A percentile compares a stretch with the other conserved stretches of the same genome.
phyloP scores from a whole-genome alignment of 192 early-diverging fungal species.

The Coemansia sp. region DNA sequence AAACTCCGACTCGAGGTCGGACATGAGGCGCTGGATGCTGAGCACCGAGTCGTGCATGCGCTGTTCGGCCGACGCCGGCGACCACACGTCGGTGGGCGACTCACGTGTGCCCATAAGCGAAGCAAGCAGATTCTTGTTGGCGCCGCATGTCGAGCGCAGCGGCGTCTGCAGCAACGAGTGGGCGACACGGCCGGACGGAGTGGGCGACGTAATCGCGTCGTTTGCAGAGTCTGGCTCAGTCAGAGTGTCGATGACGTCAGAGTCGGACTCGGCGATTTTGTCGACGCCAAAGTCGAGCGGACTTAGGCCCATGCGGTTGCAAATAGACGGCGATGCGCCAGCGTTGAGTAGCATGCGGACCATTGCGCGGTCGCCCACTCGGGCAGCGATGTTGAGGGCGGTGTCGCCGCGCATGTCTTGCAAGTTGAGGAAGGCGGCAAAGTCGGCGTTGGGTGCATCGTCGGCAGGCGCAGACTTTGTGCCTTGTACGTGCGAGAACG shows the following conservation, averaged over 20 bases:
- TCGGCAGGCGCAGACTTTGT: background rate
- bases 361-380: conserved; percentile 69
- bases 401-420: conserved; percentile 87
- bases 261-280: conserved; percentile 15
- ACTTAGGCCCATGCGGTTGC: conserved; percentile 74
- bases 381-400: conserved; percentile 84
- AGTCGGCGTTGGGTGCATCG: conserved; percentile 58
- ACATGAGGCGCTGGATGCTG: conserved; percentile 66
- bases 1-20: conserved; percentile 70
- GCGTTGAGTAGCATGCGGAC: conserved; percentile 68
- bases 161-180: conserved; percentile 26
- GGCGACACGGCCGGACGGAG: conserved; percentile 19
- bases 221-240: background rate
- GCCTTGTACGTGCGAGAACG: too few species aligned
- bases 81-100: conserved; percentile 17
- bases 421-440: conserved; percentile 75
- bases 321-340: conserved; percentile 72
- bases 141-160: conserved; percentile 22
- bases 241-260: too few species aligned
- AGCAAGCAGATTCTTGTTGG: conserved; percentile 25
- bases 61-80: conserved; percentile 36
- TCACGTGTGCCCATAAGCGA: conserved; percentile 20
- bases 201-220: conserved; percentile 18
- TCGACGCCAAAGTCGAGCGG: conserved; percentile 70
- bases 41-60: conserved; percentile 52